A percentile compares a stretch with the other conserved stretches of the same genome.
Evolutionary conservation across 352 stramenopile species (phyloP).

Genomic region (Globisporangium rhizosaccharum): DNA sequence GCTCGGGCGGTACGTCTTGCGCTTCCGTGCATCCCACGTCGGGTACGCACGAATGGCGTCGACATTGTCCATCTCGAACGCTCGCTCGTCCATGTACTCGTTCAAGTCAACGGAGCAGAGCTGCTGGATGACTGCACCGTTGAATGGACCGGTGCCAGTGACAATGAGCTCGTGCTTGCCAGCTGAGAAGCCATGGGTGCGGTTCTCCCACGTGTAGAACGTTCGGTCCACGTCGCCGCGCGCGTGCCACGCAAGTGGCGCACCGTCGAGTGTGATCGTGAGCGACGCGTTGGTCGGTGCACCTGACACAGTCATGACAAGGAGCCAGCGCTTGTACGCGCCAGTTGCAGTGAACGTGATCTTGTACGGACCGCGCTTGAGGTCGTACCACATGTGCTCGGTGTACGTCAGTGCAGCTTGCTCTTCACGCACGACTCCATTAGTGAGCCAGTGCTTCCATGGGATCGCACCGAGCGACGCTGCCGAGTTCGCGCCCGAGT

Average conservation of each 20-base stretch:
- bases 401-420: constrained; percentile 23
- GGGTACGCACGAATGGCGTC: constrained; percentile 28
- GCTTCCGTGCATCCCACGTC: constrained; percentile 25
- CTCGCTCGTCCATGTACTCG: constrained; percentile 22
- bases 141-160: constrained; percentile 16
- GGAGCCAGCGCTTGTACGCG: constrained; percentile 23
- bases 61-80: constrained; percentile 20
- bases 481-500: constrained; percentile 28
- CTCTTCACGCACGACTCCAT: constrained; percentile 12
- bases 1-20: constrained; percentile 24
- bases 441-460: constrained; percentile 31
- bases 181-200: constrained; percentile 14
- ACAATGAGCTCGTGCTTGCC: constrained; percentile 24
- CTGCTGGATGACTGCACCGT: constrained; percentile 26
- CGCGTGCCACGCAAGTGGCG: constrained; percentile 18
- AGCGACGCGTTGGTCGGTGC: constrained; percentile 25
- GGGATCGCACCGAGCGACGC: constrained; percentile 4
- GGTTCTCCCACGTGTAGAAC: constrained; percentile 24
- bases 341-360: constrained; percentile 29
- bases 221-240: constrained; percentile 24
- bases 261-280: constrained; percentile 20
- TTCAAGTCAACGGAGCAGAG: constrained; percentile 29
- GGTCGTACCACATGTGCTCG: constrained; percentile 33
- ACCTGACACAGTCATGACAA: constrained; percentile 22
- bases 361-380: constrained; percentile 22